These are phyloP conservation scores for Triticum urartu DNA, from an alignment of 176 grass and related monocot genomes.

Conservation along the genomic window DNA sequence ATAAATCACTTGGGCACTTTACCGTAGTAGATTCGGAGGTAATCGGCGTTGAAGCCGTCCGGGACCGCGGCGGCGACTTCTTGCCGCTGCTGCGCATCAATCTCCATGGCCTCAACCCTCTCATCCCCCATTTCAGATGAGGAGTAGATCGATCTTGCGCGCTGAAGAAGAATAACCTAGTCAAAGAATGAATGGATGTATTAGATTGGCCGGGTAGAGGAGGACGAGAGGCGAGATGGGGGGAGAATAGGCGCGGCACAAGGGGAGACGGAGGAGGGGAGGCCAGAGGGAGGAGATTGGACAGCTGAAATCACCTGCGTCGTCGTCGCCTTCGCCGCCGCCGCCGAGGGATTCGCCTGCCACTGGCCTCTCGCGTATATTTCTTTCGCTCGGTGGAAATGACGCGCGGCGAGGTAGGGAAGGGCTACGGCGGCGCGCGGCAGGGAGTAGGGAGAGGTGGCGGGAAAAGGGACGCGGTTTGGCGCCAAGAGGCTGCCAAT, in stretches of 20 bases:
- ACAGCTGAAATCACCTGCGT: neutral
- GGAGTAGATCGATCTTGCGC: neutral
- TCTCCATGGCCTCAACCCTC: constrained; percentile 46
- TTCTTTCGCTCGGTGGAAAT: neutral
- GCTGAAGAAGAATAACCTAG: neutral
- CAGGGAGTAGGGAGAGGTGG: neutral
- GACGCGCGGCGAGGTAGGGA: neutral
- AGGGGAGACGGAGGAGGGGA: neutral
- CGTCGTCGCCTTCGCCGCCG: neutral
- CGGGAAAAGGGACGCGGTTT: neutral
- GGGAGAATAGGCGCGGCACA: neutral
- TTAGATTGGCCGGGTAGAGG: no score
- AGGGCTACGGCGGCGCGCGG: neutral
- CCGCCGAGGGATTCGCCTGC: neutral
- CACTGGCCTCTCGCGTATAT: neutral
- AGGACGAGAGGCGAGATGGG: neutral
- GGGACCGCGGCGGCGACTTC: constrained; percentile 14
- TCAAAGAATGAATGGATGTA: neutral
- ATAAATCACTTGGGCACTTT: neutral
- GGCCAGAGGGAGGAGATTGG: neutral
- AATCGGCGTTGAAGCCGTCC: constrained; percentile 52
- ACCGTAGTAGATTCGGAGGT: constrained; percentile 93
- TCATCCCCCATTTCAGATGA: constrained; percentile 26
- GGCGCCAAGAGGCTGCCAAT: neutral
- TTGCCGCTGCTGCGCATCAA: constrained; percentile 33